Percentiles rank a stretch among this genome's conserved stretches.
These are phyloP conservation scores for Citrus cavaleriei DNA, from an alignment of 345 rosid species.

Conservation along the genomic window DNA sequence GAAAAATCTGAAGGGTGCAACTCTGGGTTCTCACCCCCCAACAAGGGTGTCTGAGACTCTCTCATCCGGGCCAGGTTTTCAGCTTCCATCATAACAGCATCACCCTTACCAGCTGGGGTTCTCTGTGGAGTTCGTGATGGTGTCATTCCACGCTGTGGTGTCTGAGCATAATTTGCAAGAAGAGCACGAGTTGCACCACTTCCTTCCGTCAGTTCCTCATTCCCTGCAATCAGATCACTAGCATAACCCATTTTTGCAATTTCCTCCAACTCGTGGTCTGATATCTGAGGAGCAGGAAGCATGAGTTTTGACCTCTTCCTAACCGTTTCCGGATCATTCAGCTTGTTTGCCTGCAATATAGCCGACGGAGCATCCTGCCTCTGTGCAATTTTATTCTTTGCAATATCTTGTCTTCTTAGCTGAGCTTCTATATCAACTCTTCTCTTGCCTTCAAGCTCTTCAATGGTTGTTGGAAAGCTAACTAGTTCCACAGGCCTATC, in stretches of 20 bases:
- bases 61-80: slow-evolving; percentile 94
- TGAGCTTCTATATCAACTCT: slow-evolving; percentile 86
- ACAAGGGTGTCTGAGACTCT: slow-evolving; percentile 94
- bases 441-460: slow-evolving; percentile 93
- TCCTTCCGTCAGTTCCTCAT: slow-evolving; percentile 86
- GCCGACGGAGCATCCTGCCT: slow-evolving; percentile 97
- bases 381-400: slow-evolving; percentile 82
- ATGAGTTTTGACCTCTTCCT: slow-evolving; percentile 94
- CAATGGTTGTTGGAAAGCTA: slow-evolving; percentile 85
- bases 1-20: slow-evolving; percentile 99
- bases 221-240: slow-evolving; percentile 75
- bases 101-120: slow-evolving; percentile 96
- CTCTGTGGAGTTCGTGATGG: slow-evolving; percentile 93
- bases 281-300: slow-evolving; percentile 98
- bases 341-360: slow-evolving; percentile 91
- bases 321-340: slow-evolving; percentile 95
- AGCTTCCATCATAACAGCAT: slow-evolving; percentile 99
- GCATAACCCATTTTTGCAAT: slow-evolving; percentile 99
- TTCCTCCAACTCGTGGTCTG: slow-evolving; percentile 90
- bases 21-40: slow-evolving; percentile 98
- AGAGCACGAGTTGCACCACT: slow-evolving; percentile 94
- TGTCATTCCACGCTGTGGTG: slow-evolving; percentile 86
- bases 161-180: slow-evolving; percentile 84
- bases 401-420: slow-evolving; percentile 80
- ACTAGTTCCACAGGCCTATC: slow-evolving; percentile 78